Base-by-base conservation (phyloP, 768 basidiomycete species). In the Boletellus ananas region DNA sequence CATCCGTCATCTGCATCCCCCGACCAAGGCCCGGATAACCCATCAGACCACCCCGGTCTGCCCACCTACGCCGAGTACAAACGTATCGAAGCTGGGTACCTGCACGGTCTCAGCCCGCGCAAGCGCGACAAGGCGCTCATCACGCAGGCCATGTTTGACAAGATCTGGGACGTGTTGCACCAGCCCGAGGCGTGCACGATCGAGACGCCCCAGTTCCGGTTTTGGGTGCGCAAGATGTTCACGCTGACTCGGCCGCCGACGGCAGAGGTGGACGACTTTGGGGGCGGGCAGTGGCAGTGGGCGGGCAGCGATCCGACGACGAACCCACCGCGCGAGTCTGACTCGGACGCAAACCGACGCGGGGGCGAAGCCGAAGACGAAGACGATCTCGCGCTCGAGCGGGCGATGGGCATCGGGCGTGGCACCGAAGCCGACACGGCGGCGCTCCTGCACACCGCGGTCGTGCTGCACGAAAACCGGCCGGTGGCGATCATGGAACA, bases 161-260 rank as follows among this genome's bases (percentile, higher is more conserved):
- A 80, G 39, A 83, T 90, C 66, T 84, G 84, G 78, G 77, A 80
- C 55, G 81, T 85, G 18, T 72, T 90, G 21, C 74, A 78, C 34
- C 68, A 77, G 47, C 79, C 81, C 6, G 72, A 76, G 1, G 65
- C 71, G 23, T 72, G 71, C 20, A 71, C 74, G 51, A 51, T 74
- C 45, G 68, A 66, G 37, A 83, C 79, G 2, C 77, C 87, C 1
- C 86, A 89, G 60, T 90, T 90, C 65, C 78, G 86, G 36, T 88
- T 83, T 67, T 90, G 88, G 88, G 87, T 82, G 12, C 82, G 87
- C 59, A 87, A 87, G 73, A 90, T 85, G 83, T 91, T 91, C 63
- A 72, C 67, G 38, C 58, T 84, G 7, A 73, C 74, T 56, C 69
- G 69, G 38, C 54, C 47, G 14, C 9, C 35, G 14, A 40, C 27